These are phyloP conservation scores for Pichia nakasei DNA, from an alignment of 805 yeast genomes.

Conservation along the genomic window DNA sequence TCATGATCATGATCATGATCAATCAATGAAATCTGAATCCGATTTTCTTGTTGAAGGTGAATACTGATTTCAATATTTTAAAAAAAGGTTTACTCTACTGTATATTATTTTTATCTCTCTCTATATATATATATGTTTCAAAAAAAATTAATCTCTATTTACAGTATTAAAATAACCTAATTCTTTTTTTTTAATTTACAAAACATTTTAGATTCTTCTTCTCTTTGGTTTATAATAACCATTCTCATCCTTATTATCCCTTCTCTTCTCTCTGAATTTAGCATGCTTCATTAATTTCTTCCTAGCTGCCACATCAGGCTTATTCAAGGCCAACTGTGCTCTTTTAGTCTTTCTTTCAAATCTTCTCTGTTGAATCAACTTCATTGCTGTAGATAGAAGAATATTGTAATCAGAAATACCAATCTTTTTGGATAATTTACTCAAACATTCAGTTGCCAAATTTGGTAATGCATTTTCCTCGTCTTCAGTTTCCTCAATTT, in stretches of 20 bases:
- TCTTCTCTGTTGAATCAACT: conserved; percentile 50
- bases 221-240: conserved; percentile 66
- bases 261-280: conserved; percentile 69
- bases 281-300: conserved; percentile 71
- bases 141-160: no score
- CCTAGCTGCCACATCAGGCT: conserved; percentile 77
- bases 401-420: conserved; percentile 64
- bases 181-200: background rate
- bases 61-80: background rate
- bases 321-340: conserved; percentile 64
- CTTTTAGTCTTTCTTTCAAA: conserved; percentile 68
- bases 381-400: conserved; percentile 56
- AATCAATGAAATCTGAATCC: background rate
- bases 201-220: conserved; percentile 26
- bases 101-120: background rate
- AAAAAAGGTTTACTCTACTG: background rate
- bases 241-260: conserved; percentile 62
- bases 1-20: background rate
- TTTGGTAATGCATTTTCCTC: conserved; percentile 38
- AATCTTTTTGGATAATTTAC: conserved; percentile 54
- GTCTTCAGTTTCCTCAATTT: conserved; percentile 28
- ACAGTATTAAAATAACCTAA: no score
- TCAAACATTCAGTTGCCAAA: conserved; percentile 56
- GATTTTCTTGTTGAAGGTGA: background rate
- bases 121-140: background rate